phyloP scores from a whole-genome alignment of 305 asterid species.

The Plantago coronopus region DNA sequence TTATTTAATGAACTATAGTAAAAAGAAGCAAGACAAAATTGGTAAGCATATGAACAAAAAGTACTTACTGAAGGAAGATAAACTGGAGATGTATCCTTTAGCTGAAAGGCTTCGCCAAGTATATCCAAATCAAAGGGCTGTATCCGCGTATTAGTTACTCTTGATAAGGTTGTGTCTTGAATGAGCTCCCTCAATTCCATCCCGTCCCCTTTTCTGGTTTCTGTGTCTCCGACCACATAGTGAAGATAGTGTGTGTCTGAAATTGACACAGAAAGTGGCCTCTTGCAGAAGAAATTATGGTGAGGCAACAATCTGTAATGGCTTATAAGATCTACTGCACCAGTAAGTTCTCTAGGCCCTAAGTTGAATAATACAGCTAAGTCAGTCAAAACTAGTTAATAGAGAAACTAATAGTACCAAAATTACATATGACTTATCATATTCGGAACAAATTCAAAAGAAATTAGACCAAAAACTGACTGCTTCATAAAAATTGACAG shows the following conservation, averaged over 20 bases:
- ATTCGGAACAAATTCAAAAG: slow-evolving; percentile 3
- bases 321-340: slow-evolving; percentile 82
- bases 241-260: slow-evolving; percentile 89
- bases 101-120: slow-evolving; percentile 78
- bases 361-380: slow-evolving; percentile 26
- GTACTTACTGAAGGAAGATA: slow-evolving; percentile 68
- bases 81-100: slow-evolving; percentile 69
- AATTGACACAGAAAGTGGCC: slow-evolving; percentile 71
- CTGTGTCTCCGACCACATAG: slow-evolving; percentile 86
- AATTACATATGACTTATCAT: not conserved
- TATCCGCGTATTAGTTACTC: slow-evolving; percentile 56
- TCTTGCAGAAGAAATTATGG: slow-evolving; percentile 87
- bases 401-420: too few species aligned
- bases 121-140: slow-evolving; percentile 73
- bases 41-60: slow-evolving; percentile 22
- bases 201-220: slow-evolving; percentile 91
- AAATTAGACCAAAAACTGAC: too few species aligned
- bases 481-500: too few species aligned
- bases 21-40: too few species aligned
- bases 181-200: slow-evolving; percentile 87
- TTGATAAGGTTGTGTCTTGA: slow-evolving; percentile 45
- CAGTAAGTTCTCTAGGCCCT: slow-evolving; percentile 95
- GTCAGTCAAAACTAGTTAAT: too few species aligned
- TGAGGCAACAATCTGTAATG: slow-evolving; percentile 80
- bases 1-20: too few species aligned